Evolutionary conservation across 257 asterid species (phyloP).

Genomic region (Capsicum baccatum): DNA sequence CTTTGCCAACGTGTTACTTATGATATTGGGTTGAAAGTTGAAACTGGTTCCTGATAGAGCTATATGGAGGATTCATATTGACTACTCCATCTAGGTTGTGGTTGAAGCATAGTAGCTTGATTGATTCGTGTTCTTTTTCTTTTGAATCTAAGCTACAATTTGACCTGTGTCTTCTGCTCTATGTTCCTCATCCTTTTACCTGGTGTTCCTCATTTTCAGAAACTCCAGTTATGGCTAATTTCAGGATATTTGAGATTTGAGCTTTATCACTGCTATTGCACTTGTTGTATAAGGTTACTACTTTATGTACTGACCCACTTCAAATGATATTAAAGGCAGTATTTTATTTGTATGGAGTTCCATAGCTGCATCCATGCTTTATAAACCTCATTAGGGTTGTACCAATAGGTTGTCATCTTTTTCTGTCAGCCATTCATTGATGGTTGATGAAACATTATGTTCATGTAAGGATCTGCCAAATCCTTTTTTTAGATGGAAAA

Average conservation of each 20-base stretch:
- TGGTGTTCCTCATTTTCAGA: neutral
- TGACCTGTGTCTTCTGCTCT: neutral
- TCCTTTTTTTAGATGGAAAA: neutral
- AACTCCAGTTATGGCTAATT: neutral
- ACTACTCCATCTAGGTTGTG: neutral
- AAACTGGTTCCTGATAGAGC: neutral
- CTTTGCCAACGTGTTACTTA: neutral
- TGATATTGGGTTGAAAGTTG: neutral
- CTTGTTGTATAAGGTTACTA: neutral
- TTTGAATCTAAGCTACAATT: neutral
- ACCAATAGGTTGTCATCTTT: constrained; percentile 1
- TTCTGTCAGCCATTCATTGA: neutral
- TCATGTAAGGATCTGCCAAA: neutral
- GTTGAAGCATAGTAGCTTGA: constrained; percentile 20
- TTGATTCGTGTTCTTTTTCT: neutral
- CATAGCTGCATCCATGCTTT: neutral
- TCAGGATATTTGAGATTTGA: neutral
- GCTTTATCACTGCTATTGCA: neutral
- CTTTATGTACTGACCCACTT: neutral
- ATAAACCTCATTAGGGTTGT: constrained; percentile 7
- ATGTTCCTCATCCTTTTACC: neutral
- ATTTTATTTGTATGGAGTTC: neutral
- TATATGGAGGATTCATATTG: neutral
- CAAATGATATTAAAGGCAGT: constrained; percentile 2
- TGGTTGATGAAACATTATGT: neutral